Evolutionary conservation across 805 yeast genomes (phyloP).

Genomic region (Candida insectalens): DNA sequence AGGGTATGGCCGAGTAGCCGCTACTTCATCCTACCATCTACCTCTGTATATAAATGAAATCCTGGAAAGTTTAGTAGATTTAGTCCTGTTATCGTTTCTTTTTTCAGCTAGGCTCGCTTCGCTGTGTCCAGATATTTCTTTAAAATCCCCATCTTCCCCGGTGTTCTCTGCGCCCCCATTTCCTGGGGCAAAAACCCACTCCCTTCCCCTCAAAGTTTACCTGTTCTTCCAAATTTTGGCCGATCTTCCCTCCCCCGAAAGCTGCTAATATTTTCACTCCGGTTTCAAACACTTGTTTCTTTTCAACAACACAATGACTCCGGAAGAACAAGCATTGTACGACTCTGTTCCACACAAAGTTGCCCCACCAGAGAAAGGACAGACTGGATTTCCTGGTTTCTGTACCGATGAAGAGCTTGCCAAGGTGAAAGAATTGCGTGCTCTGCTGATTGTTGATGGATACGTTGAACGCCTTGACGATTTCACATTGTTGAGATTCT

Average conservation of each 20-base stretch:
- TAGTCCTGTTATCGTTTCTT: too few species aligned
- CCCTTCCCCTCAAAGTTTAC: too few species aligned
- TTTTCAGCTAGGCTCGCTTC: too few species aligned
- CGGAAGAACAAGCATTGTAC: constrained; percentile 2
- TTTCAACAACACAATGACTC: constrained; percentile 1
- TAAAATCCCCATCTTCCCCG: too few species aligned
- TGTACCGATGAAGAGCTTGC: constrained; percentile 59
- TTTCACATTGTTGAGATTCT: constrained; percentile 72
- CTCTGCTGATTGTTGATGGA: constrained; percentile 50
- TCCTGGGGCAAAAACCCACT: too few species aligned
- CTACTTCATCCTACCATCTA: background rate
- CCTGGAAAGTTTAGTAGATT: too few species aligned
- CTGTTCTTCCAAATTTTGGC: too few species aligned
- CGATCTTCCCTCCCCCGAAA: too few species aligned
- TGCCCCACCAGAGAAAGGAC: constrained; percentile 41
- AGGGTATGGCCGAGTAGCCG: constrained; percentile 21
- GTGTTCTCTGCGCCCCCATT: too few species aligned
- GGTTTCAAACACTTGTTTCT: background rate
- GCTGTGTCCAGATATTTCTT: too few species aligned
- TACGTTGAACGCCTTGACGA: constrained; percentile 78
- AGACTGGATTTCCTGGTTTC: constrained; percentile 76
- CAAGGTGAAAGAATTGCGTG: constrained; percentile 48
- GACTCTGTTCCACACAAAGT: constrained; percentile 30
- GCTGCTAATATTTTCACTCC: background rate
- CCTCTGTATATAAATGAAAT: background rate